Conservation (phyloP, 2,329 filamentous ascomycete species). For the Ceratocystis lukuohia region DNA sequence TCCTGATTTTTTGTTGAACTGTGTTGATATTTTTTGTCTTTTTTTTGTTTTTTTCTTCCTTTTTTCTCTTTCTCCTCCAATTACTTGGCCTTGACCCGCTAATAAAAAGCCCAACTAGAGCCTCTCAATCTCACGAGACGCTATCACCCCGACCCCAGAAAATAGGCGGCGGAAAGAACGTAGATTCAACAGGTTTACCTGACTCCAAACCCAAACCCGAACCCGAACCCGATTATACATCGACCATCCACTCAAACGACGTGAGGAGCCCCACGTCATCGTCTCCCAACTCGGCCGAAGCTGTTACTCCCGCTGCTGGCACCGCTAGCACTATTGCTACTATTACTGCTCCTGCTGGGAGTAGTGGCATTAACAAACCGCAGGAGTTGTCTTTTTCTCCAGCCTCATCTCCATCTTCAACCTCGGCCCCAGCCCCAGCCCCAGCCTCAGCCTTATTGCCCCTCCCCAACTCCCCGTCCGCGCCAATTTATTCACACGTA, state of each 20-base stretch:
- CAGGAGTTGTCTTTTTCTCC: background rate
- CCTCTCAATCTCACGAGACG: background rate
- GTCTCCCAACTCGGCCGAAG: slow-evolving; percentile 11
- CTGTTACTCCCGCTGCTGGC: background rate
- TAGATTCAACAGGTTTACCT: background rate
- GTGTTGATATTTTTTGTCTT: background rate
- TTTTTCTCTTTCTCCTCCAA: background rate
- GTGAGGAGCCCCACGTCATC: slow-evolving; percentile 2
- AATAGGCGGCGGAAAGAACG: background rate
- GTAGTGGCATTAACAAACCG: too few species aligned
- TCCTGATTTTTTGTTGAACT: background rate
- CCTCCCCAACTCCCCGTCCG: background rate
- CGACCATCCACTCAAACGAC: background rate
- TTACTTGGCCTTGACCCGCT: background rate
- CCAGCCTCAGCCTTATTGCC: background rate
- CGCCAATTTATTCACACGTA: background rate
- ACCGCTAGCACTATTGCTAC: background rate
- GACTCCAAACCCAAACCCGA: background rate
- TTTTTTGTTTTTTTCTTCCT: background rate
- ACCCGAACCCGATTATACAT: background rate
- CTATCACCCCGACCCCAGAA: background rate
- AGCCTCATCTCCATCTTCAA: background rate
- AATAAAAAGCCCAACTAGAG: background rate
- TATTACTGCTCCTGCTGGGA: background rate
- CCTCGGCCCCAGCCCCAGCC: background rate